Percentiles rank a stretch among this genome's conserved stretches.
Evolutionary conservation across 2,329 filamentous ascomycete genomes (phyloP).

Genomic region (Aspergillus sp.): DNA sequence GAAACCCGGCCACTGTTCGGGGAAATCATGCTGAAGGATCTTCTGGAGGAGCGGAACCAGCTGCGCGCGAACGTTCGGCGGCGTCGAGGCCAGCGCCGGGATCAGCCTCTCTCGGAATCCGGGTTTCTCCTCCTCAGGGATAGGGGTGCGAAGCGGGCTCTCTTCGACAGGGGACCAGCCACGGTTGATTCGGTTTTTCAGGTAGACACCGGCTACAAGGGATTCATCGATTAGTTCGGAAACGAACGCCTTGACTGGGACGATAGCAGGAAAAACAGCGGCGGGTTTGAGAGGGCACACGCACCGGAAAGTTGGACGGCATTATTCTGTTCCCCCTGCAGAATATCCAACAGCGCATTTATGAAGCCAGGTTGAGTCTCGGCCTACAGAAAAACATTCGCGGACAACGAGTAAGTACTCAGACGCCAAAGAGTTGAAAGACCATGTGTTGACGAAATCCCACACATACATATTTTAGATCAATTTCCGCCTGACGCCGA

Average conservation of each 20-base stretch:
- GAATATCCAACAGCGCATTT: constrained; percentile 84
- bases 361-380: constrained; percentile 88
- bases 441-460: constrained; percentile 6
- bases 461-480: constrained; percentile 61
- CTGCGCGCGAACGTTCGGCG: constrained; percentile 82
- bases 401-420: not conserved
- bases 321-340: constrained; percentile 82
- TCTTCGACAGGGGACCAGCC: constrained; percentile 83
- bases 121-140: constrained; percentile 85
- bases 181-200: constrained; percentile 95
- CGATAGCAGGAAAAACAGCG: constrained; percentile 2
- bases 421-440: not conserved
- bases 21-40: constrained; percentile 94
- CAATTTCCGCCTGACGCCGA: constrained; percentile 62
- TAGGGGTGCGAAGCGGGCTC: constrained; percentile 68
- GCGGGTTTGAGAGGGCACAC: constrained; percentile 34
- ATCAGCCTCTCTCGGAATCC: constrained; percentile 85
- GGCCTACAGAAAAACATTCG: constrained; percentile 57
- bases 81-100: constrained; percentile 79
- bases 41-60: constrained; percentile 93
- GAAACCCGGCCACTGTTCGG: constrained; percentile 89
- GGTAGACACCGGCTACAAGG: constrained; percentile 80
- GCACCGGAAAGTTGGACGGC: constrained; percentile 85
- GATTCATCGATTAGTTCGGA: constrained; percentile 3
- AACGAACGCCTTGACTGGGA: constrained; percentile 3